Base-by-base conservation (phyloP, 2,329 filamentous ascomycete species). In the Ascochyta clinopodiicola region DNA sequence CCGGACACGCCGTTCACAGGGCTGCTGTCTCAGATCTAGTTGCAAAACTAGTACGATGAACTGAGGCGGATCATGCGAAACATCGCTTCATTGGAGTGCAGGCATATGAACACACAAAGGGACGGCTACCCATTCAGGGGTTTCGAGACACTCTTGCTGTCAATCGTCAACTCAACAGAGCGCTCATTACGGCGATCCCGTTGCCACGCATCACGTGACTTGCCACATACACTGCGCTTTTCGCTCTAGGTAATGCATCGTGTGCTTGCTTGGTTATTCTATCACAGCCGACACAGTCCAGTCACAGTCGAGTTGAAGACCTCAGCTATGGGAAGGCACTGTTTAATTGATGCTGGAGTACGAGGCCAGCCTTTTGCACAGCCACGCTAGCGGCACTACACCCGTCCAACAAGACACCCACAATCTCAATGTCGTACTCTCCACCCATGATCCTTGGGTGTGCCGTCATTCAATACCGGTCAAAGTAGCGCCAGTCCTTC, bases 1-100 rank as follows among this genome's bases (percentile, higher is more conserved):
- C 31, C 57, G 53, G 57, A 42, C 49, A 45, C 46, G 46, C 57
- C 50, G 54, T 55, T 29, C 35, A 44, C 49, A 59, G 42, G 51
- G 55, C 59, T 59, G 51, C 45, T 43, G 40, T 47, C 32, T 46
- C 44, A 48, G 51, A 52, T 53, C 58, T 44, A 50, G 47, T 38
- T 42, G 29, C 44, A n/a, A 40, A 21, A 19, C 48, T 56, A 58
- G 42, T 50, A 8, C 31, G 34, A 49, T 49, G 38, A 51, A 42
- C 51, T 54, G 45, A 37, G 40, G 44, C 49, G 32, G 34, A 22
- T 40, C 31, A 10, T 37, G 49, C 21, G 25, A 43, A 44, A 42
- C 40, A 31, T 35, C 44, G n/a, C 25, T 38, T 43, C 39, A 47
- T 25, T 47, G 46, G 52, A 32, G 22, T 29, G 24, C 6, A 9